These are phyloP conservation scores for Kernera saxatilis DNA, from an alignment of 345 rosid genomes.

Conservation along the genomic window DNA sequence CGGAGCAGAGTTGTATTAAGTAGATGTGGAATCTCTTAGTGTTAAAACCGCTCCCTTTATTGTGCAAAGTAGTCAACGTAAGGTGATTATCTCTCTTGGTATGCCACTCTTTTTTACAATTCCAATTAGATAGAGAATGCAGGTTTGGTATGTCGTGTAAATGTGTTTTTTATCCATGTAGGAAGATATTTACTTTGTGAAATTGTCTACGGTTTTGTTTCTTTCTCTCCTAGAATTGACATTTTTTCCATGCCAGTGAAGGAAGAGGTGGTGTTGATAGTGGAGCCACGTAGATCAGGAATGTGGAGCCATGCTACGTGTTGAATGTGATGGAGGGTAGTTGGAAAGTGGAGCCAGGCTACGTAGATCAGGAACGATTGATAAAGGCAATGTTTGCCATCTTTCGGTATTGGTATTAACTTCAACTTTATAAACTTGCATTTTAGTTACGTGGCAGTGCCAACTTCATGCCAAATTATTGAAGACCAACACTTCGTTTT, in stretches of 20 bases:
- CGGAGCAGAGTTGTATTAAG: slow-evolving; percentile 92
- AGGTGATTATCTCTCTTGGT: slow-evolving; percentile 53
- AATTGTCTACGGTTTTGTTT: neutral
- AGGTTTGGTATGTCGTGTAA: neutral
- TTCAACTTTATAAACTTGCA: no score
- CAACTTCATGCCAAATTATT: no score
- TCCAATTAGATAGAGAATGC: neutral
- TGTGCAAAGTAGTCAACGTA: slow-evolving; percentile 69
- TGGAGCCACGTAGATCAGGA: no score
- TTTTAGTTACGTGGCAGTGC: no score
- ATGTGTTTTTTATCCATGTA: neutral
- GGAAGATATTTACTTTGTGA: neutral
- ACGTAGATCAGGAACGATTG: no score
- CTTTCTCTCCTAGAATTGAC: neutral
- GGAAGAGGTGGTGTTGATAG: neutral
- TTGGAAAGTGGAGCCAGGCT: no score
- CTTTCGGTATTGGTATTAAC: neutral
- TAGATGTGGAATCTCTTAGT: slow-evolving; percentile 81
- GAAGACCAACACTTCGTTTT: neutral
- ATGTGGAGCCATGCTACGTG: no score
- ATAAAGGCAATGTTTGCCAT: neutral
- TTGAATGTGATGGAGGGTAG: no score
- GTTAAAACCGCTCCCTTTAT: slow-evolving; percentile 70
- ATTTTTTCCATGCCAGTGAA: neutral
- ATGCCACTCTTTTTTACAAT: neutral